Percentiles rank a stretch among this genome's conserved stretches.
These are phyloP conservation scores for Juglanconis sp. DNA, from an alignment of 2,329 filamentous ascomycete genomes.

Conservation along the genomic window DNA sequence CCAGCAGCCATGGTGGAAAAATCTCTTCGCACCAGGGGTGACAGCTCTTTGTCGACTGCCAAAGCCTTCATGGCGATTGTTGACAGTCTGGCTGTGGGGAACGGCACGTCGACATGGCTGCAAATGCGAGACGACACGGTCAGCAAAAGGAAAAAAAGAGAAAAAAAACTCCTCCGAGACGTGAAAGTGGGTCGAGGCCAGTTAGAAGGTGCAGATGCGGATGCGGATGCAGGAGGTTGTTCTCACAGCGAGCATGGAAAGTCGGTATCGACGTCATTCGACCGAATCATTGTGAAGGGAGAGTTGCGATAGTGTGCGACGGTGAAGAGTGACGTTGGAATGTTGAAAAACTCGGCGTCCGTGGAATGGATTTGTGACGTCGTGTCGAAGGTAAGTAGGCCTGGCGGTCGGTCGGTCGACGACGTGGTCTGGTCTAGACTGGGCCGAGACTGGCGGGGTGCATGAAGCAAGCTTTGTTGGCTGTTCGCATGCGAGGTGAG, in stretches of 20 bases:
- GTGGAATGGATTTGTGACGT: neutral
- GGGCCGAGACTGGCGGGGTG: neutral
- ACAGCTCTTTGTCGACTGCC: conserved; percentile 84
- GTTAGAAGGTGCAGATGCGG: conserved; percentile 14
- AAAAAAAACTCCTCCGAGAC: neutral
- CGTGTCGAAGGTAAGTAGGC: neutral
- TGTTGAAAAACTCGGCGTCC: neutral
- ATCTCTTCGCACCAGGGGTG: conserved; percentile 45
- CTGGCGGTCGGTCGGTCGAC: neutral
- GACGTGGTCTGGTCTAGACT: neutral
- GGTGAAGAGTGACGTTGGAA: neutral
- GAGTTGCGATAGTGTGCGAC: conserved; percentile 8
- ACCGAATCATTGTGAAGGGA: conserved; percentile 31
- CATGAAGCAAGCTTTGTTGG: neutral
- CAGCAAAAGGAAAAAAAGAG: neutral
- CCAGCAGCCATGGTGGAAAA: conserved; percentile 15
- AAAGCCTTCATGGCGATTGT: conserved; percentile 71
- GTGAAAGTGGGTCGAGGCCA: neutral
- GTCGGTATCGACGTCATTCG: conserved; percentile 38
- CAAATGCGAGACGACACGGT: conserved; percentile 12
- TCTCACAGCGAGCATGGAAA: conserved; percentile 65
- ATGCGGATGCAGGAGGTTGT: conserved; percentile 11
- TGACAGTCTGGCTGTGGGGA: conserved; percentile 77
- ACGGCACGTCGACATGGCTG: conserved; percentile 74
- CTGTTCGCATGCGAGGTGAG: neutral